Base-by-base conservation (phyloP, 306 rosid genomes). In the Chamaecrista fasciculata region DNA sequence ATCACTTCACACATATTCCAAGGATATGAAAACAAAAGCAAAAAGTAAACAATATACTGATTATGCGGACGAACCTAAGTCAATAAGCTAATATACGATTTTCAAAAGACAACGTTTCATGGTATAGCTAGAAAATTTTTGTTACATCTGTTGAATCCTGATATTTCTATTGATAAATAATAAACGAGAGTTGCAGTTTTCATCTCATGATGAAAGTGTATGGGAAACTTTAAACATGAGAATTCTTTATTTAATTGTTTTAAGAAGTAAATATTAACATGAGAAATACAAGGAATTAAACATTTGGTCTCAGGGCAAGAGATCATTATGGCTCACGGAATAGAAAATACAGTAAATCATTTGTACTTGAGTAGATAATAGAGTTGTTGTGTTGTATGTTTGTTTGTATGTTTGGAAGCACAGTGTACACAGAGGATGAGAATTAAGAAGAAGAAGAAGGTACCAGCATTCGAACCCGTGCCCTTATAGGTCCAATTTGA, bases 31-130 rank as follows among this genome's bases (percentile, higher is more conserved):
- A 62, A 47, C 52, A 60, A 44, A 65, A 8, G 53, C 36, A 62
- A 21, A 15, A 19, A 42, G 33, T 16, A 60, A 74, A 57, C 69
- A 69, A 69, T 37, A 70, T 23, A 23, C 19, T 62, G 71, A 69
- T 33, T 53, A 2, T 62, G 51, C 61, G 31, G 16, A 44, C 60
- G 29, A 10, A 12, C 26, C 21, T 15, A 42, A 29, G 43, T 40
- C 21, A 52, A 61, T 50, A 50, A 7, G 50, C 50, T 52, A 4
- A 26, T 16, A 18, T 6, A 69, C 11, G 23, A 8, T 11, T 25
- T 69, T 69, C 23, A 24, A 2, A 55, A 3, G 8, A 37, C 9
- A 15, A 8, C 6, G 15, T 37, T n/a, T 42, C 65, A 16, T 9
- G 56, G 26, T 46, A 33, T 23, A 9, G 25, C 55, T 19, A 63